Evolutionary conservation across 371 early-diverging fungal genomes (phyloP), one percentile per base, ranked within the genome.

Genomic region (Mortierella sp.): DNA sequence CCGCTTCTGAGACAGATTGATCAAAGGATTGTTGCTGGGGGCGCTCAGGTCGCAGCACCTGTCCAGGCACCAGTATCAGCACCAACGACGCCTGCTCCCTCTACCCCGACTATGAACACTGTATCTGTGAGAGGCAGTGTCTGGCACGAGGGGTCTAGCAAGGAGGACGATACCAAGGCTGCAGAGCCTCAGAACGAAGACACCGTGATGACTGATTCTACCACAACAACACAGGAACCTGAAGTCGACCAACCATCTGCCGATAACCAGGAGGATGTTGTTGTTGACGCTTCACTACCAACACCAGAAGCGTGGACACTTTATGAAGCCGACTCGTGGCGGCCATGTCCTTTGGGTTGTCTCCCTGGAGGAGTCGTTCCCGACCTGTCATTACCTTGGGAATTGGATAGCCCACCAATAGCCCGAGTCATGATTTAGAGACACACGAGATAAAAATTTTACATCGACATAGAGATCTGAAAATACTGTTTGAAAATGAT

Each of bases 11-110:
- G 75, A 35, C 79, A 77, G 63, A 85, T 85, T 32, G 86, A 85
- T 65, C 86, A 85, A 38, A 76, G 81, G 38, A 76, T 82, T 18
- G 85, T 75, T 18, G 49, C 88, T 14, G 93, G 89, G 1, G 14
- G 89, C 0, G 14, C 60, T 41, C 24, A 60, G 29, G 51, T 68
- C 10, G 46, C 65, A n/a, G 8, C 71, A 27, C 7, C 76, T 5
- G 44, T 60, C 7, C 27, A 56, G 21, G 38, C 68, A 54, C 10
- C 76, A 11, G 38, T 55, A 54, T 8, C 76, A 11, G 29, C 79
- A 74, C 44, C 74, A 51, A 21, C 51, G 38, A 24, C 74, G 29
- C 11, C 77, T 21, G 70, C 77, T 10, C 71, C 77, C 24, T 77
- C 80, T 0, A 65, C 58, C 48, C 14, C 75, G 4, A 16, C 41